Conservation (phyloP, 805 yeast genomes). For the Zygosaccharomyces bailii region DNA sequence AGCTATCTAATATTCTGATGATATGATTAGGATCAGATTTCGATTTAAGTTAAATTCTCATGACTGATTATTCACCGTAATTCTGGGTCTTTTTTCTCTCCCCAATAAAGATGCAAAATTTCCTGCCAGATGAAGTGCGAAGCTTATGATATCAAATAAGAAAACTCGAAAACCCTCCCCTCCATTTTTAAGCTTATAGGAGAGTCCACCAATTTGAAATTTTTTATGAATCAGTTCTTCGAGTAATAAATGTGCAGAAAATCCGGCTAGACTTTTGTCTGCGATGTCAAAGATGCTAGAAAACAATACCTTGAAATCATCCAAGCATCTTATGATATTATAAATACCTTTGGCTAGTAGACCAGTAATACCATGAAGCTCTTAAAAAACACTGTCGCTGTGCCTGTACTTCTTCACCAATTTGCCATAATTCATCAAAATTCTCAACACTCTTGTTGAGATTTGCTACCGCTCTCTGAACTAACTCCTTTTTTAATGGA, state of each 20-base stretch:
- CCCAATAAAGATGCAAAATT: not conserved
- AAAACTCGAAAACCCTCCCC: not conserved
- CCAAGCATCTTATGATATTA: not conserved
- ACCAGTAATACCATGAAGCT: too few species aligned
- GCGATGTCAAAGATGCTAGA: slow-evolving; percentile 4
- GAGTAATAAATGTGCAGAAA: not conserved
- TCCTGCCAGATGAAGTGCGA: not conserved
- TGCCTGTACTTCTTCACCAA: not conserved
- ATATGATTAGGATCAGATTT: not conserved
- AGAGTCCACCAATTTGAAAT: not conserved
- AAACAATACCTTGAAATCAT: slow-evolving; percentile 5
- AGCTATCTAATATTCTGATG: not conserved
- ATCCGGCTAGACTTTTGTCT: not conserved
- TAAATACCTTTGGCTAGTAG: not conserved
- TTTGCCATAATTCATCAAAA: not conserved
- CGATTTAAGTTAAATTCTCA: not conserved
- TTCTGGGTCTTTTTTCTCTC: not conserved
- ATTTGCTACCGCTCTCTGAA: slow-evolving; percentile 2
- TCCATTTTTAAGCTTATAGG: not conserved
- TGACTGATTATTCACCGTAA: not conserved
- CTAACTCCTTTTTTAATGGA: slow-evolving; percentile 1
- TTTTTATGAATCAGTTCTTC: not conserved
- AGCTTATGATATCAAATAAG: not conserved
- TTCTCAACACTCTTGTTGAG: not conserved
- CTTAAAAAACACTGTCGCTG: too few species aligned